phyloP scores from a whole-genome alignment of 306 rosid species.

The Malus sylvestris region DNA sequence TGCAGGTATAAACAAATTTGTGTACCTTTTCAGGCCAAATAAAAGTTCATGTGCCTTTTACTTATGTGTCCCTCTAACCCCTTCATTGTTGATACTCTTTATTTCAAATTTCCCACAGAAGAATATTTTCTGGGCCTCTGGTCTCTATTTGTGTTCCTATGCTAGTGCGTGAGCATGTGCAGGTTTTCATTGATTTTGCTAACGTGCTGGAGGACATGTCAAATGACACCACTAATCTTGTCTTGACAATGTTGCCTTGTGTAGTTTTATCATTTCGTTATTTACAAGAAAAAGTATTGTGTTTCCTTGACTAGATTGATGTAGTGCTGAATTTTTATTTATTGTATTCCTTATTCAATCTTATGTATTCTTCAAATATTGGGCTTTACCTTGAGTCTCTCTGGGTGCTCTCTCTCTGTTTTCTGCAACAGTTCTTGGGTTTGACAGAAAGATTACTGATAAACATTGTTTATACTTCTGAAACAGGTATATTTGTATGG shows the following conservation, averaged over 20 bases:
- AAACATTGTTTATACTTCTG: not conserved
- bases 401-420: not conserved
- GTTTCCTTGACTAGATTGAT: not conserved
- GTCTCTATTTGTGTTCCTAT: not conserved
- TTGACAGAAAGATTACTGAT: not conserved
- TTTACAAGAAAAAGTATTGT: not conserved
- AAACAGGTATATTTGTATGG: slow-evolving; percentile 62
- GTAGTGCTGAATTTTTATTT: not conserved
- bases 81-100: not conserved
- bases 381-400: not conserved
- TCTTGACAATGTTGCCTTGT: not conserved
- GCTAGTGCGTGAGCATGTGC: not conserved
- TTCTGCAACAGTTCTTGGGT: not conserved
- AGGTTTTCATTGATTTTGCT: not conserved
- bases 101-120: not conserved
- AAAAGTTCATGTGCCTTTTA: not conserved
- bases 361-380: not conserved
- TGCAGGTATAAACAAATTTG: not conserved
- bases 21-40: no score
- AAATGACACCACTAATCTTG: not conserved
- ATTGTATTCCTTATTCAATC: not conserved
- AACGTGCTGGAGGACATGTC: no score
- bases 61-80: not conserved
- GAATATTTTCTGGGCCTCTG: not conserved
- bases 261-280: not conserved